Evolutionary conservation across 1,139 yeast genomes (phyloP), one percentile per base, ranked within the genome.

Genomic region (Saccharomycopsis phalli): DNA sequence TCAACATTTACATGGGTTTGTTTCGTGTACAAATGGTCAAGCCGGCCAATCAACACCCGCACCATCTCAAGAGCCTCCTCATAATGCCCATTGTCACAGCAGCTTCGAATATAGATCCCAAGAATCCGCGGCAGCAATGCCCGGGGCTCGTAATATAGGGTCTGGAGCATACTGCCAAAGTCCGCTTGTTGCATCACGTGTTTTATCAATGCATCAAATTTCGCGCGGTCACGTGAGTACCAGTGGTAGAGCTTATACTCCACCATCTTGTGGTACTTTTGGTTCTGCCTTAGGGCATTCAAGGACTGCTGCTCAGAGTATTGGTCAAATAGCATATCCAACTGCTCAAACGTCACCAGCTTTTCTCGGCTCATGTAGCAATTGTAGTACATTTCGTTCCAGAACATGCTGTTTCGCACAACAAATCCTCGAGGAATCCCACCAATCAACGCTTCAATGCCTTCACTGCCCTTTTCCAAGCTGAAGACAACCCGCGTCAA

Each of bases 331-430:
- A 30, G 17, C 33, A 7, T 10, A 13, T 30, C 33, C 6, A 13
- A 8, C 7, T 8, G 5, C 13, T 30, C 33, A 13, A 30, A 30
- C 13, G 21, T 8, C 22, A 30, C n/a, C 5, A 6, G 4, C 17
- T 30, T 19, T 4, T 16, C 21, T n/a, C n/a, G n/a, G 21, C 21
- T 14, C 22, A 26, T n/a, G 14, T 10, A 26, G 13, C 29, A 26
- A 14, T 30, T 17, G 13, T 18, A 20, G 33, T 30, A 30, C 21
- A 30, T 11, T n/a, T 8, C 33, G 33, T 30, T 30, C 33, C 33
- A 30, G 13, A 30, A 30, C 13, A 18, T 8, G 5, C 11, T 13
- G 17, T 30, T 30, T 19, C 22, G 13, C 21, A 10, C 4, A 8
- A 30, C 33, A 16, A 30, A 30, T 13, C 21, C 11, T 13, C 6